phyloP scores from a whole-genome alignment of 2,329 filamentous ascomycete genomes.

The Helminthosporium solani region DNA sequence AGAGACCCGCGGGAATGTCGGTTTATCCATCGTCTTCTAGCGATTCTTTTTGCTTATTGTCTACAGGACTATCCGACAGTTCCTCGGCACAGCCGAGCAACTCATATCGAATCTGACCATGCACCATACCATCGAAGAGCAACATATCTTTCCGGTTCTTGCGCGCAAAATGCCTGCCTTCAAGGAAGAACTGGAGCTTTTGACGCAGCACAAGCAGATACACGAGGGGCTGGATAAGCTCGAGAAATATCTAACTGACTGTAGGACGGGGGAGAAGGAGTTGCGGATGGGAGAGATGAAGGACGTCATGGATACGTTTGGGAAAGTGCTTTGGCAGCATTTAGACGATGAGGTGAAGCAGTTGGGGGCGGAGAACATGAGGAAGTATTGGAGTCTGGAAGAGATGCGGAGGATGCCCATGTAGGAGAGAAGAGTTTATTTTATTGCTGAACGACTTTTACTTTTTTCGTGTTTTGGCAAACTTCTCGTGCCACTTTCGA shows the following conservation, averaged over 20 bases:
- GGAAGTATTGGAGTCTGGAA: slow-evolving; percentile 73
- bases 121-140: slow-evolving; percentile 83
- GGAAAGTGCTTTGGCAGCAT: slow-evolving; percentile 76
- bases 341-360: slow-evolving; percentile 80
- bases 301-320: slow-evolving; percentile 74
- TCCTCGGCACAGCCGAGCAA: slow-evolving; percentile 66
- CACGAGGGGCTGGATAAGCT: slow-evolving; percentile 72
- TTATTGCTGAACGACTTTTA: not conserved
- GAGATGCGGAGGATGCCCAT: slow-evolving; percentile 74
- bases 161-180: slow-evolving; percentile 80
- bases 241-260: slow-evolving; percentile 64
- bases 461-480: slow-evolving; percentile 36
- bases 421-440: slow-evolving; percentile 41
- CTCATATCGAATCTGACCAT: slow-evolving; percentile 70
- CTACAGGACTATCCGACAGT: slow-evolving; percentile 59
- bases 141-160: slow-evolving; percentile 76
- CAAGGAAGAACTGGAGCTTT: slow-evolving; percentile 61
- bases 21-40: not conserved
- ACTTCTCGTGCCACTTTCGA: slow-evolving; percentile 45
- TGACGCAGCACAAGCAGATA: slow-evolving; percentile 76
- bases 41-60: not conserved
- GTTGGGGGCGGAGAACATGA: slow-evolving; percentile 83
- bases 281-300: slow-evolving; percentile 61
- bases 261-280: slow-evolving; percentile 62
- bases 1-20: slow-evolving; percentile 60